Evolutionary conservation across 116 monocot species (phyloP), one percentile per base, ranked within the genome.

Genomic region (Dioscorea cayenensis): DNA sequence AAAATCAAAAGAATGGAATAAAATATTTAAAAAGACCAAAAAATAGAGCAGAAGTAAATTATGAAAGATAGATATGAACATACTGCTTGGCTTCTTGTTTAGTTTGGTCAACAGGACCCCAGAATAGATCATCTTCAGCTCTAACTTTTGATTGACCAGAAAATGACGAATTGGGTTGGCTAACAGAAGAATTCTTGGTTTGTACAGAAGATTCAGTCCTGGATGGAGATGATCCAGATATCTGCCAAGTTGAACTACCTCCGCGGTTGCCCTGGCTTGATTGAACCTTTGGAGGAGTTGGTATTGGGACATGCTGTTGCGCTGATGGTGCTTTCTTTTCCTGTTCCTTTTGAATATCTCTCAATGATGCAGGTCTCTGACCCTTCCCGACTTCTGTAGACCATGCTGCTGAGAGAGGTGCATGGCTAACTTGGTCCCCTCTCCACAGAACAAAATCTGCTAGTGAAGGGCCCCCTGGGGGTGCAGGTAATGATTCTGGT

Each of bases 361-460:
- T 91, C 67, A 99, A 81, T 27, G 87, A 91, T 19, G 85, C 68
- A 3, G 88, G 79, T 64, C 82, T 99, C 52, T 82, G 76, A 65
- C 73, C 19, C 69, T 85, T 99, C 36, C 66, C 66, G 4, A 85
- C 73, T 60, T 89, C 87, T 66, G 74, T 73, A 62, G 89, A 94
- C 99, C 99, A 94, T 65, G 91, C 91, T 61, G 89, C 88, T 65
- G 80, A 83, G 64, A 87, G 50, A 71, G 86, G 82, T 5, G 43
- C 65, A 37, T 84, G 35, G 66, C 51, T 85, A 29, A 69, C 49
- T 63, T 87, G 81, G 52, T 94, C 99, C 28, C 77, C 94, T 75
- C 91, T 99, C 91, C 94, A 99, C 28, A 71, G 68, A 63, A 99
- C 85, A 87, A 99, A 99, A 77, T 99, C 99, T 36, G 85, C 94